phyloP scores from a whole-genome alignment of 768 basidiomycete genomes.

The Termitomyces sp. region DNA sequence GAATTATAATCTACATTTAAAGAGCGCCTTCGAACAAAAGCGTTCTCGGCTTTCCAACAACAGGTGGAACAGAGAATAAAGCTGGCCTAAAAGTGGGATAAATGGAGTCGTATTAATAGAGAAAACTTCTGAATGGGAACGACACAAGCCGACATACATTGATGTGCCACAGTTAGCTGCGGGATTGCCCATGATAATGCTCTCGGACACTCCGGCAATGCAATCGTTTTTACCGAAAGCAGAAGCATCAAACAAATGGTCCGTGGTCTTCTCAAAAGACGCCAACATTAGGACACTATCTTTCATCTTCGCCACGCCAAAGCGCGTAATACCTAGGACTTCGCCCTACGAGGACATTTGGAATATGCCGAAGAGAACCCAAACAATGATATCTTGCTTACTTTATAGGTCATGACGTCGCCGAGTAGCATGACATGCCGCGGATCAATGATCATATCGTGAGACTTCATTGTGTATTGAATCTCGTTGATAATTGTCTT shows the following conservation, averaged over 20 bases:
- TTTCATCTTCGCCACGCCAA: constrained; percentile 99
- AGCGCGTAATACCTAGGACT: constrained; percentile 95
- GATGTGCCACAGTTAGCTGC: constrained; percentile 93
- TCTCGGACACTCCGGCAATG: constrained; percentile 96
- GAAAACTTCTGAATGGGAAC: neutral
- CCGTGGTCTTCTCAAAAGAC: constrained; percentile 99
- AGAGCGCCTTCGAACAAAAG: constrained; percentile 44
- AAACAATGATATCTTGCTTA: constrained; percentile 15
- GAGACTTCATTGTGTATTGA: constrained; percentile 93
- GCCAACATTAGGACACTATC: constrained; percentile 99
- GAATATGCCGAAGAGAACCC: constrained; percentile 3
- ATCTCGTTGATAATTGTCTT: constrained; percentile 95
- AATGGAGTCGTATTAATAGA: neutral
- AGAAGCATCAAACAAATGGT: constrained; percentile 97
- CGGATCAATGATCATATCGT: constrained; percentile 98
- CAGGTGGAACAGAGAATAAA: constrained; percentile 37
- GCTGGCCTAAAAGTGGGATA: constrained; percentile 34
- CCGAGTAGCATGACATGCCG: constrained; percentile 98
- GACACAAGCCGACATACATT: constrained; percentile 48
- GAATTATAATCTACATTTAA: constrained; percentile 16
- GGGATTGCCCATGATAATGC: constrained; percentile 98
- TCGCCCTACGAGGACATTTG: constrained; percentile 59
- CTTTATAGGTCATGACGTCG: constrained; percentile 99
- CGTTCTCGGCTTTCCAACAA: constrained; percentile 42
- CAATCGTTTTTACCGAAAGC: constrained; percentile 93